Conservation (phyloP, 177 flowering plant species). For the Tripterygium wilfordii region DNA sequence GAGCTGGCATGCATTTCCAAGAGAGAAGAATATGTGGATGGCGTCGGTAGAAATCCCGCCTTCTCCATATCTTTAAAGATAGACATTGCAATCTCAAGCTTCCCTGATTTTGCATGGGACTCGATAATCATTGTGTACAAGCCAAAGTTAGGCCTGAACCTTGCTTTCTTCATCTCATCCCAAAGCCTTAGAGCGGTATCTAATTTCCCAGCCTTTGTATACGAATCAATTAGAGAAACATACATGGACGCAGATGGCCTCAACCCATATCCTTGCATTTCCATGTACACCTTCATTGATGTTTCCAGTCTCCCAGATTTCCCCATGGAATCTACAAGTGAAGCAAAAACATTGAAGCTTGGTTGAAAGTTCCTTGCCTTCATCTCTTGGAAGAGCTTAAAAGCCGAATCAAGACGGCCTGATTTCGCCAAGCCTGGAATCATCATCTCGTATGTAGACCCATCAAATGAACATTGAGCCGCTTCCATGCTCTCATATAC, state of each 20-base stretch:
- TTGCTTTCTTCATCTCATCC: conserved; percentile 93
- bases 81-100: conserved; percentile 88
- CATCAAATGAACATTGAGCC: conserved; percentile 53
- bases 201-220: conserved; percentile 88
- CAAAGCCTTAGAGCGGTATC: conserved; percentile 75
- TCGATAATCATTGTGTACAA: conserved; percentile 82
- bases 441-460: conserved; percentile 81
- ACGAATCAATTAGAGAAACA: conserved; percentile 87
- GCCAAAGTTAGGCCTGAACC: conserved; percentile 91
- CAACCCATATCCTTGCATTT: conserved; percentile 76
- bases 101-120: conserved; percentile 98
- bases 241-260: conserved; percentile 76
- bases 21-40: conserved; percentile 86
- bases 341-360: conserved; percentile 44
- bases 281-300: conserved; percentile 83
- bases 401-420: conserved; percentile 93
- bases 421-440: conserved; percentile 89
- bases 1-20: conserved; percentile 90
- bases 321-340: conserved; percentile 94
- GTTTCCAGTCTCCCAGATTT: conserved; percentile 94
- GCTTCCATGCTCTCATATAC: conserved; percentile 83
- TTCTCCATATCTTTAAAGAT: conserved; percentile 85
- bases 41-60: conserved; percentile 93
- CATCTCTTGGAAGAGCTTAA: conserved; percentile 91
- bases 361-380: conserved; percentile 61